Conservation (phyloP, 2,329 filamentous ascomycete genomes). For the Cladosporium cucumerinum region DNA sequence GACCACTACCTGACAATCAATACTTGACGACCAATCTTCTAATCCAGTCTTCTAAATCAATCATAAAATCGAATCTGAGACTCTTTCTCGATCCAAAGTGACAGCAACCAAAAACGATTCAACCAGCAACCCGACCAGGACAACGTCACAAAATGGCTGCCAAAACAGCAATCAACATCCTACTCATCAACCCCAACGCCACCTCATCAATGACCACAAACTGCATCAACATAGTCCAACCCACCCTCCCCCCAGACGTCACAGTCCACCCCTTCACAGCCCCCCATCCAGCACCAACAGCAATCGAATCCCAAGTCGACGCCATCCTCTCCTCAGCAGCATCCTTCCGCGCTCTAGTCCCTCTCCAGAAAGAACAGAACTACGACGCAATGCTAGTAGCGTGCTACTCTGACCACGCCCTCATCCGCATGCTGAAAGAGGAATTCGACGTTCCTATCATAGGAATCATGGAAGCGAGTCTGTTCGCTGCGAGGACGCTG, state of each 20-base stretch:
- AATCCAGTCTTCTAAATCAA: not conserved
- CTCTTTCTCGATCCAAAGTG: not conserved
- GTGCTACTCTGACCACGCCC: constrained; percentile 49
- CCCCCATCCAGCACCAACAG: constrained; percentile 48
- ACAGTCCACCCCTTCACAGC: constrained; percentile 51
- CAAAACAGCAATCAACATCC: constrained; percentile 36
- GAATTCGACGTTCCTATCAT: constrained; percentile 45
- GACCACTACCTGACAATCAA: not conserved
- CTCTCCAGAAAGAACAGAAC: constrained; percentile 33
- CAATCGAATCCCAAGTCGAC: constrained; percentile 51
- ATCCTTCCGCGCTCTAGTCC: constrained; percentile 45
- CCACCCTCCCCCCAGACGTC: constrained; percentile 47
- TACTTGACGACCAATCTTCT: no score
- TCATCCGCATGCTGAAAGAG: constrained; percentile 47
- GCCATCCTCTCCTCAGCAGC: constrained; percentile 50
- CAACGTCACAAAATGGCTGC: constrained; percentile 8
- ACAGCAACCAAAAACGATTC: no score
- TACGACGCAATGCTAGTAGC: constrained; percentile 51
- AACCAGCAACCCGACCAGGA: not conserved
- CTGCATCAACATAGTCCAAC: constrained; percentile 44
- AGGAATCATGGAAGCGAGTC: constrained; percentile 51
- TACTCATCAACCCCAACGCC: constrained; percentile 50
- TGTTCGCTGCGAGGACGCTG: constrained; percentile 51
- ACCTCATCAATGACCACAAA: constrained; percentile 47
- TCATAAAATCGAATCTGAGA: not conserved